These are phyloP conservation scores for Halophytophthora polymorphica DNA, from an alignment of 352 stramenopile species.

Conservation along the genomic window DNA sequence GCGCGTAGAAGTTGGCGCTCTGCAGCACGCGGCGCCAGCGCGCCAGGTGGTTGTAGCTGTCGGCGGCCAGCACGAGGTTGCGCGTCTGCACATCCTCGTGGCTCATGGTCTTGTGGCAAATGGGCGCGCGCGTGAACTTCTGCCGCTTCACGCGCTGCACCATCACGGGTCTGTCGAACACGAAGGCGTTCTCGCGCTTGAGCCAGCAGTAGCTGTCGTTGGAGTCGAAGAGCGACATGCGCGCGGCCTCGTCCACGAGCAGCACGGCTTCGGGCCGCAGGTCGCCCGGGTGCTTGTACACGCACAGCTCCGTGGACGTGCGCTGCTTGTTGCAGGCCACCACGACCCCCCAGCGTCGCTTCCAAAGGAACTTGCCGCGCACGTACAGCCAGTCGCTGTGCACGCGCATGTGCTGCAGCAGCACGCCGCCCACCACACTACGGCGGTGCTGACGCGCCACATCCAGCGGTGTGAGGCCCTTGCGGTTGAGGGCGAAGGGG, in stretches of 20 bases:
- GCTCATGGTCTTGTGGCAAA: conserved; percentile 41
- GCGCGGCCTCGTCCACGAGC: conserved; percentile 31
- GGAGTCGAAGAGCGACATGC: conserved; percentile 18
- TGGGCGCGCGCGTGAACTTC: conserved; percentile 37
- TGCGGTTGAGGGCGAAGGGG: conserved; percentile 50
- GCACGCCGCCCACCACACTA: conserved; percentile 26
- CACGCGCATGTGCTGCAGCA: conserved; percentile 48
- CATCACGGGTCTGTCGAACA: conserved; percentile 39
- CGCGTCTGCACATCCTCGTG: conserved; percentile 33
- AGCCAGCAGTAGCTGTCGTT: conserved; percentile 32
- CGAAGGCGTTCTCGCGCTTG: conserved; percentile 36
- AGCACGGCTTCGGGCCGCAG: conserved; percentile 29
- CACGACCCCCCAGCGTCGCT: conserved; percentile 53
- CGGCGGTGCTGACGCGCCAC: conserved; percentile 45
- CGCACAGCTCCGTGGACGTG: conserved; percentile 44
- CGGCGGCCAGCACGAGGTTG: conserved; percentile 36
- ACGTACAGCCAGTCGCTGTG: conserved; percentile 59
- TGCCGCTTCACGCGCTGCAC: conserved; percentile 29
- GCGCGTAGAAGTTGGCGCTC: conserved; percentile 28
- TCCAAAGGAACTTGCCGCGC: conserved; percentile 49
- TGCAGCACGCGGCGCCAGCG: conserved; percentile 35
- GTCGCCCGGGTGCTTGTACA: conserved; percentile 36
- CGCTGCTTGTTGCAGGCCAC: conserved; percentile 52
- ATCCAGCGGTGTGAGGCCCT: conserved; percentile 56
- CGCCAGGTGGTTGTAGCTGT: conserved; percentile 27